Base-by-base conservation (phyloP, 352 stramenopile genomes). In the Globisporangium middletonii region DNA sequence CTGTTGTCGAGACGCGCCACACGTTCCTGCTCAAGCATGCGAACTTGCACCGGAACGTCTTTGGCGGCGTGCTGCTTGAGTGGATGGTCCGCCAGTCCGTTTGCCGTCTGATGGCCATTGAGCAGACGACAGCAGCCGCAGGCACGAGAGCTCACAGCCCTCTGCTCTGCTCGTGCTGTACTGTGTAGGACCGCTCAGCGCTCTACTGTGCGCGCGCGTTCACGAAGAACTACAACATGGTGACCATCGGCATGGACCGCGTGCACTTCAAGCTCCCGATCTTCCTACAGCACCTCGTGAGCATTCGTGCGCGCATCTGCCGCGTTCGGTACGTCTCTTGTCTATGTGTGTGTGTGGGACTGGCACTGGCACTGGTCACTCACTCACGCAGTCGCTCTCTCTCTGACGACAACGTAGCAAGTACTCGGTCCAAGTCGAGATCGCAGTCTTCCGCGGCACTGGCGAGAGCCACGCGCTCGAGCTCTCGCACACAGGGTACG, bases 191-290 rank as follows among this genome's bases (percentile, higher is more conserved):
- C 63, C 75, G 71, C 54, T 76, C 75, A 9, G 80, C 78, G 18
- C 57, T 86, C 35, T 85, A 88, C 62, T 88, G 78, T 49, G 78
- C 80, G 18, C 77, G 77, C 33, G 86, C 77, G 47, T 90, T 88
- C 47, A 82, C 77, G 7, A 87, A 86, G 53, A 88, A 77, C 66
- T 75, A 85, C 55, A 76, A 75, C 57, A 90, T 90, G 76, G 78
- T 83, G 42, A 90, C 80, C 4, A 79, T 88, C 60, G 66, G 77
- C 16, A 88, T 90, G 78, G 87, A 90, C 61, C 80, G 80, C 59
- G 65, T 88, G 61, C 58, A 79, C 19, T 90, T 90, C 55, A 87
- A 85, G 59, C 67, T 88, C 41, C 80, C 78, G 30, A 88, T 90
- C 43, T 71, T 62, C 4, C 55, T 68, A 30, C 63, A 70, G 3